Base-by-base conservation (phyloP, 225 moss, liverwort and hornwort genomes). In the Asterella californica region DNA sequence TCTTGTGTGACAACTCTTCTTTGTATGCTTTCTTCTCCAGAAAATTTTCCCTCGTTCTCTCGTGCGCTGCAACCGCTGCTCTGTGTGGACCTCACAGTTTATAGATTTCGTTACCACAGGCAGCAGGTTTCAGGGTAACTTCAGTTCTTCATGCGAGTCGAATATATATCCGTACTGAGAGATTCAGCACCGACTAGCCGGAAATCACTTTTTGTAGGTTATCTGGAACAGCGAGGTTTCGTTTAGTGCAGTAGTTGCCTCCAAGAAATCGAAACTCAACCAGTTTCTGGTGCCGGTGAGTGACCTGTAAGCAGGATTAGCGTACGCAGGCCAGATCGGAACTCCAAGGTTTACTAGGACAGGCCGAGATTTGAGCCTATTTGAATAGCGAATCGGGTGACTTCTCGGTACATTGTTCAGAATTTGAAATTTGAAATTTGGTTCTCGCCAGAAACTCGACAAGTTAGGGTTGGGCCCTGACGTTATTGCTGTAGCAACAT, bases 81-180 rank as follows among this genome's bases (percentile, higher is more conserved):
- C 69, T 69, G 69, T 69, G 69, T 69, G 69, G 21, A 12, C 5
- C 42, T 69, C 69, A 69, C 21, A 37, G 36, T 69, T 69, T 21
- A 42, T 37, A 38, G 69, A 15, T 34, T 68, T 22, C 36, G 42
- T 21, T 38, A 42, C 6, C 69, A 19, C 69, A 42, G 38, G 69
- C 69, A 69, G 69, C 37, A 38, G 69, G 69, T 69, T 69, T 37
- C 69, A 42, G 9, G 27, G 29, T 29, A 27, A 4, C 30, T 29
- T 3, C 3, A 64, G 27, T 64, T 64, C 30, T 64, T 11, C 8
- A 6, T 8, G 30, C 12, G 63, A 30, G 27, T 8, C 6, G 2
- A 0, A 2, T 6, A 64, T 29, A 29, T 29, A 12, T 52, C 52
- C 12, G 32, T 10, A 46, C 9, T 0, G 34, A 2, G 10, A 24